Evolutionary conservation across 176 grass and related monocot species (phyloP), one percentile per base, ranked within the genome.

Genomic region (Canna indica): DNA sequence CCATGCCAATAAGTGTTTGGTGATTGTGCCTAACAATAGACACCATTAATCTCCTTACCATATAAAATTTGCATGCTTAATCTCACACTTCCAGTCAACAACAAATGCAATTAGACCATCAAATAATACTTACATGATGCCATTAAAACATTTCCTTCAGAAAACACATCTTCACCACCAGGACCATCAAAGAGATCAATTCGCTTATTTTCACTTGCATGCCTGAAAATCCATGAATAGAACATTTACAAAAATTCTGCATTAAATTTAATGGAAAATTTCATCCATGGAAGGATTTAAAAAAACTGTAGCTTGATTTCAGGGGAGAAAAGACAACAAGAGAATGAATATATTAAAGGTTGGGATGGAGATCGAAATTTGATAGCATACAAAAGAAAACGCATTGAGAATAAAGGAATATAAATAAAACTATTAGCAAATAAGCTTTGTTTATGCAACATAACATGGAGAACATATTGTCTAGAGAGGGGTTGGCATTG

Each of bases 141-240:
- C 78, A 90, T 70, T 60, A 83, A 3, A 32, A 81, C 86, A 73
- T 97, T 92, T 74, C 90, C 88, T 83, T 97, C 93, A 86, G 63
- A 79, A 75, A 85, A 85, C n/a, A 67, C 93, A 83, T 90, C 86
- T 80, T 85, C 93, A 74, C 69, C 76, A 65, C 72, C 72, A 81
- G 84, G 88, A 30, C 70, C 88, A 45, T 92, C 86, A 87, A 97
- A 96, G 74, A 92, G 82, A 82, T 92, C 93, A 64, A 90, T 47
- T 73, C 86, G 62, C 57, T 92, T 97, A 71, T 92, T 97, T 71
- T 90, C 93, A 83, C 79, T 92, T 76, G 82, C 79, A 78, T 92
- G 73, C 69, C 93, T 91, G 79, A 33, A 87, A 67, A 27, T 50
- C 62, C 75, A 47, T 2, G 47, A 62, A 64, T 9, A 25, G 47